These are phyloP conservation scores for Xylaria sp. DNA, from an alignment of 495 filamentous ascomycete species.

Conservation along the genomic window DNA sequence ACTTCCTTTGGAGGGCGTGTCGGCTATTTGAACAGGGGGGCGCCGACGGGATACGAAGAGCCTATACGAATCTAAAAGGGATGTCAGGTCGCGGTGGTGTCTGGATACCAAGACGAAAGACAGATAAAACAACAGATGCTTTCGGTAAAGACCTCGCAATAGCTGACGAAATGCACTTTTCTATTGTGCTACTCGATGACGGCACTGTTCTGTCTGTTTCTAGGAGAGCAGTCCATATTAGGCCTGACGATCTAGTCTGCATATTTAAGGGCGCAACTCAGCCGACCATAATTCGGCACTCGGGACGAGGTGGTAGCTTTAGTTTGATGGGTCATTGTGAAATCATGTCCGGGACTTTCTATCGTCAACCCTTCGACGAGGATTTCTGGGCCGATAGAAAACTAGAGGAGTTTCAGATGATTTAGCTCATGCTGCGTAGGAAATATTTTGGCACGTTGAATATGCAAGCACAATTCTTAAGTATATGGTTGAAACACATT, in stretches of 20 bases:
- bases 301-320: not conserved
- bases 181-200: not conserved
- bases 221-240: not conserved
- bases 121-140: not conserved
- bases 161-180: not conserved
- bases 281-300: not conserved
- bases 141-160: not conserved
- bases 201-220: slow-evolving; percentile 14
- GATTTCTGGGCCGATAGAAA: slow-evolving; percentile 4
- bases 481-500: no score
- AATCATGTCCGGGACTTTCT: not conserved
- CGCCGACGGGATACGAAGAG: not conserved
- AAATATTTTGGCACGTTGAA: no score
- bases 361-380: not conserved
- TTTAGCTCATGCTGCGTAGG: no score
- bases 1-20: not conserved
- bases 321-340: not conserved
- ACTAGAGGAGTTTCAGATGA: not conserved
- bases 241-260: slow-evolving; percentile 4
- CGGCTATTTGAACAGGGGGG: not conserved
- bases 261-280: slow-evolving; percentile 6
- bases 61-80: not conserved
- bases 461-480: no score
- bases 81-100: not conserved
- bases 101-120: not conserved